Evolutionary conservation across 2,329 filamentous ascomycete genomes (phyloP), one percentile per base, ranked within the genome.

Genomic region (Nakataea oryzae): DNA sequence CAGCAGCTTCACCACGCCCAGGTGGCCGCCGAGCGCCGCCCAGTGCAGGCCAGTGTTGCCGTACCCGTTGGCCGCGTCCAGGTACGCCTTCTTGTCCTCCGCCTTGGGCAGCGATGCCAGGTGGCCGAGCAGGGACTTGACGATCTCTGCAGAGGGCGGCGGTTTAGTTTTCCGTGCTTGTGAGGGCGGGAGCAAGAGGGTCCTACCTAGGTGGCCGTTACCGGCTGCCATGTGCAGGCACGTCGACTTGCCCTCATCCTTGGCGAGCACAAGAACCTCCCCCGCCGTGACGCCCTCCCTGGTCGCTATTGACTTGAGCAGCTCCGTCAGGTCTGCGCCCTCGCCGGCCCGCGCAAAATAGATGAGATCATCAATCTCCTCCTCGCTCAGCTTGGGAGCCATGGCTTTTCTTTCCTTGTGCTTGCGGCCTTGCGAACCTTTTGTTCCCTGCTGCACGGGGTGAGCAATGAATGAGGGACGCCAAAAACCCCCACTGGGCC

Each of bases 31-130:
- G 62, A 97, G 78, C 0, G 91, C 90, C 0, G 93, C 93, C 93
- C 93, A 97, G 76, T 99, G 95, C 63, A 99, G 79, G 0, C 91
- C 85, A 0, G 93, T 97, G 77, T 97, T 97, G 57, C 92, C 93
- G 57, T 89, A 88, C 65, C 86, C 79, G 70, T 99, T 99, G 64
- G 83, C 80, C 2, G 81, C 78, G 68, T 91, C 88, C 28, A 92
- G 74, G 67, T 87, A 85, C 0, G 79, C 72, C 65, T 78, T 75
- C 65, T 76, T 77, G 64, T 77, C 75, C 41, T 72, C 72, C 63
- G 73, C 67, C 26, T 67, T 73, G 58, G 74, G 74, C 57, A 70
- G 73, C n/a, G 66, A 67, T 29, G 75, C 68, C 64, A 82, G 79
- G 64, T 74, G 73, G n/a, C 70, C 67, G 4, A 82, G 68, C 57